Base-by-base conservation (phyloP, 2,329 filamentous ascomycete genomes). In the Cladosporium sp. region DNA sequence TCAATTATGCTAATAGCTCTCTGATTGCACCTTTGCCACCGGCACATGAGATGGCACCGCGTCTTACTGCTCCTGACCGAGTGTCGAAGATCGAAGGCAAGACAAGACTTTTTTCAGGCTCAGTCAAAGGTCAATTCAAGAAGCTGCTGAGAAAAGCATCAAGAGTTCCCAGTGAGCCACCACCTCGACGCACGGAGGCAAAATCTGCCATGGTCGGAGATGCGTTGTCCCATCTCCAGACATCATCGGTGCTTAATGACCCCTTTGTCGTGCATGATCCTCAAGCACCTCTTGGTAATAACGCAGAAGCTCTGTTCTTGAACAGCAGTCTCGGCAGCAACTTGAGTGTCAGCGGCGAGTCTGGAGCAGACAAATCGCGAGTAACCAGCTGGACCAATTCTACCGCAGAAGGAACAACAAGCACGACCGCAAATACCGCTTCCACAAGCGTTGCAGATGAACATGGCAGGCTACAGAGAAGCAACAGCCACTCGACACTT, bases 301-400 rank as follows among this genome's bases (percentile, higher is more conserved):
- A 16, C 2, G 2, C n/a, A 3, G 39, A 12, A 18, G 13, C 25
- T 7, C 15, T 19, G 4, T 42, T 29, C 3, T 18, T 38, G 65
- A 75, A 13, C 32, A 46, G 39, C 35, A 55, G 22, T 53, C 57
- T 81, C 4, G 77, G 77, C 52, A 82, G 75, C 52, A 55, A 77
- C 2, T 57, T 56, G 18, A 74, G 68, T 47, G 70, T 72, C 5
- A 65, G 64, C 35, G 67, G 67, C 43, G 60, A 59, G 1, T 70
- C 66, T 12, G 76, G 79, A 33, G 42, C 32, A 27, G 76, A 80
- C 16, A 78, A 72, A 55, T 85, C 82, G n/a, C 71, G 84, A 18
- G 79, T 87, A 43, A 87, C 84, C 2, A 89, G 85, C 63, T 88
- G 85, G 85, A 78, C 78, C 4, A 80, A 82, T 53, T 86, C 84